A percentile compares a stretch with the other conserved stretches of the same genome.
phyloP scores from a whole-genome alignment of 208 protist genomes.

The Leishmania turanica region DNA sequence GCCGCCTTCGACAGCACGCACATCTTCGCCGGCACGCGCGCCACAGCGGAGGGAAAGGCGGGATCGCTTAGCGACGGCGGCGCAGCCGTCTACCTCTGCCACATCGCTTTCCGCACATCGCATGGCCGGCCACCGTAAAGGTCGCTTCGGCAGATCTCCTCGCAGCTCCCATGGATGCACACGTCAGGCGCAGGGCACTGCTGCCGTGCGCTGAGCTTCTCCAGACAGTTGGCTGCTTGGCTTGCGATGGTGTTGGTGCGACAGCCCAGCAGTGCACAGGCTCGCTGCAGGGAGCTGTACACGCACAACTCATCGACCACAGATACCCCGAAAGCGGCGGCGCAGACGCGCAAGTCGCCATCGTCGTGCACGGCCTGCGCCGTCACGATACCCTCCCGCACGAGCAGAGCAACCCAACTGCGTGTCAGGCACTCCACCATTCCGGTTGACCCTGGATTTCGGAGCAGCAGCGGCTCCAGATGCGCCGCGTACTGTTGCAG shows the following conservation, averaged over 20 bases:
- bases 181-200: constrained; percentile 9
- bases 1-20: neutral
- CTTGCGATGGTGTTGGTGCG: neutral
- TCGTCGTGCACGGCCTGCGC: neutral
- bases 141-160: constrained; percentile 15
- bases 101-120: too few species aligned
- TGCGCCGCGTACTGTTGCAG: constrained; percentile 26
- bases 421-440: constrained; percentile 12
- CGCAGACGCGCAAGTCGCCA: constrained; percentile 4
- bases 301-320: constrained; percentile 21
- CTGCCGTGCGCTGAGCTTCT: constrained; percentile 17
- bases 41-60: neutral
- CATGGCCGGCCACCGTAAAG: neutral
- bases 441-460: neutral
- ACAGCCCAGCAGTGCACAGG: constrained; percentile 1
- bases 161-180: constrained; percentile 21
- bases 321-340: neutral
- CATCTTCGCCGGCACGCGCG: neutral
- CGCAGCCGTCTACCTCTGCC: neutral
- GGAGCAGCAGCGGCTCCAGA: constrained; percentile 26
- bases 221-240: neutral
- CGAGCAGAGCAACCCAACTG: constrained; percentile 22
- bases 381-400: constrained; percentile 9
- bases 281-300: constrained; percentile 21
- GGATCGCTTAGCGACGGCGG: neutral